These are phyloP conservation scores for Aspergillus luchuensis DNA, from an alignment of 2,329 filamentous ascomycete genomes.

Conservation along the genomic window DNA sequence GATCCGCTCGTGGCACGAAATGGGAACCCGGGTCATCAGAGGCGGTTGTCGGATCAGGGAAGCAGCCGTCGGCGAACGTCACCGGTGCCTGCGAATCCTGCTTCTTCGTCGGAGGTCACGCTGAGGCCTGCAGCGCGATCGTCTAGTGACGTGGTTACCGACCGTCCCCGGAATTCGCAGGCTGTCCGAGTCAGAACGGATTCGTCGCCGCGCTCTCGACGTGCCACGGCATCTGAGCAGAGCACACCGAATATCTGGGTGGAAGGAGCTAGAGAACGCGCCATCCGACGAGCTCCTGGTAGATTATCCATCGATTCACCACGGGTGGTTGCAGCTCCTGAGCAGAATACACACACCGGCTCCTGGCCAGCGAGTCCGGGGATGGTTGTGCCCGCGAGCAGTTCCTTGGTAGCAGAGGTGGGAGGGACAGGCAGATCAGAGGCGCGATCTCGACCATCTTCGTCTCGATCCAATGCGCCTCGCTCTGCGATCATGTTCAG, in stretches of 20 bases:
- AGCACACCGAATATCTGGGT: constrained; percentile 29
- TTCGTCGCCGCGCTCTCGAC: constrained; percentile 30
- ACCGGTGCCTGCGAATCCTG: constrained; percentile 34
- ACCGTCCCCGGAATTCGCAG: constrained; percentile 33
- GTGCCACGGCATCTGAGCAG: constrained; percentile 38
- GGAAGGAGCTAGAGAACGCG: constrained; percentile 26
- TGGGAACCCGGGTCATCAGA: constrained; percentile 31
- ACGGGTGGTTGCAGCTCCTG: constrained; percentile 22
- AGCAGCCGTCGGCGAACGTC: constrained; percentile 36
- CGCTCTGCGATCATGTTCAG: constrained; percentile 49
- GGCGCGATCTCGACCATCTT: constrained; percentile 33
- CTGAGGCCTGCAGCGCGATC: constrained; percentile 37
- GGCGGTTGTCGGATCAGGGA: constrained; percentile 41
- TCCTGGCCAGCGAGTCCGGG: constrained; percentile 17
- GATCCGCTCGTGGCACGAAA: constrained; percentile 30
- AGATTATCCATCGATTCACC: constrained; percentile 31
- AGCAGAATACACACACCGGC: constrained; percentile 8
- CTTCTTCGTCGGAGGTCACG: constrained; percentile 38
- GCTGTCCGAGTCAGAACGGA: constrained; percentile 26
- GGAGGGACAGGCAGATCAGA: constrained; percentile 23
- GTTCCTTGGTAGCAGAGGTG: constrained; percentile 18
- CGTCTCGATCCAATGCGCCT: constrained; percentile 32
- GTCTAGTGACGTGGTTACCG: constrained; percentile 40
- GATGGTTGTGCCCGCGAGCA: constrained; percentile 12
- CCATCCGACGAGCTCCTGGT: constrained; percentile 22